Conservation (phyloP, 2,329 filamentous ascomycete genomes). For the Nectriaceae sp. region DNA sequence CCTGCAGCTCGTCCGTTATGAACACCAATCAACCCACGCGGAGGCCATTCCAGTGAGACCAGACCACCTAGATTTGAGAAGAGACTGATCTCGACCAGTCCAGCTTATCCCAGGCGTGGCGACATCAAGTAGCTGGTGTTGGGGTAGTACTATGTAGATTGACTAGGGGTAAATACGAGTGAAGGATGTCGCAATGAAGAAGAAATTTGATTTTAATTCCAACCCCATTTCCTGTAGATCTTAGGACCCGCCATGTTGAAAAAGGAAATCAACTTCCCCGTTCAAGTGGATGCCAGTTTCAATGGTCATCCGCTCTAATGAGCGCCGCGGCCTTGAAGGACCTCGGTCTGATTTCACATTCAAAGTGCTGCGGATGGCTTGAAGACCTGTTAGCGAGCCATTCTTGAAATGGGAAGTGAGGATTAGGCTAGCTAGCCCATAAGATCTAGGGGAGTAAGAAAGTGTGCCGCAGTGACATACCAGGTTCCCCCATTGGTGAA, state of each 20-base stretch:
- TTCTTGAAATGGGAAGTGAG: conserved; percentile 1
- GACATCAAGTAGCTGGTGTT: too few species aligned
- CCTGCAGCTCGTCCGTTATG: conserved; percentile 3
- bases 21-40: background rate
- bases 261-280: conserved; percentile 8
- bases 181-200: conserved; percentile 8
- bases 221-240: background rate
- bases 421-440: background rate
- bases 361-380: conserved; percentile 36
- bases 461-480: conserved; percentile 22
- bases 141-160: too few species aligned
- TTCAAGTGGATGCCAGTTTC: background rate
- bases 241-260: background rate
- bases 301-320: conserved; percentile 3
- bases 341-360: conserved; percentile 27
- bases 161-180: too few species aligned
- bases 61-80: too few species aligned
- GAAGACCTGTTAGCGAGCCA: background rate
- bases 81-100: too few species aligned
- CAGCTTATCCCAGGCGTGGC: too few species aligned
- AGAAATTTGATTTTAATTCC: conserved; percentile 13
- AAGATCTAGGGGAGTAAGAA: conserved; percentile 1
- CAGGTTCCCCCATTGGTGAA: conserved; percentile 37
- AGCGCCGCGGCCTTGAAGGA: conserved; percentile 15
- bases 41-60: background rate